These are phyloP conservation scores for Nakazawaea populi DNA, from an alignment of 805 yeast genomes.

Conservation along the genomic window DNA sequence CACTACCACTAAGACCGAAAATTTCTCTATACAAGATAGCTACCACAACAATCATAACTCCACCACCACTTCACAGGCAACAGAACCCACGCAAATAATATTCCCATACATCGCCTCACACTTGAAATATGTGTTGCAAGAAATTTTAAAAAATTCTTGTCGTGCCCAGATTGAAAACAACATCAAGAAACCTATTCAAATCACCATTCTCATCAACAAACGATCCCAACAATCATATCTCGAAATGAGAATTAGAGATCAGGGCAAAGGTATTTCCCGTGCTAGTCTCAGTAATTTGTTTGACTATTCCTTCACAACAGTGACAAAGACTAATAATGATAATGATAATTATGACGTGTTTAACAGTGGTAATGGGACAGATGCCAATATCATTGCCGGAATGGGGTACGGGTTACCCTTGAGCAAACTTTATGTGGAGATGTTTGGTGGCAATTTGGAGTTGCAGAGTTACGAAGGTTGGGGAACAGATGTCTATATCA, in stretches of 20 bases:
- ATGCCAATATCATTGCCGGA: conserved; percentile 66
- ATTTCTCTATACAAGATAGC: conserved; percentile 19
- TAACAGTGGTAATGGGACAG: conserved; percentile 56
- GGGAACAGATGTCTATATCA: conserved; percentile 75
- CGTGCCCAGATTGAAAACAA: conserved; percentile 80
- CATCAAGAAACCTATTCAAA: conserved; percentile 37
- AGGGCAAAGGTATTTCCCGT: conserved; percentile 84
- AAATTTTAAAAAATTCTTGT: conserved; percentile 79
- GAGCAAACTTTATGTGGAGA: conserved; percentile 66
- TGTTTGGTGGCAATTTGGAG: conserved; percentile 65
- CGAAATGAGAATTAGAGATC: conserved; percentile 75
- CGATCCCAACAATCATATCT: conserved; percentile 19
- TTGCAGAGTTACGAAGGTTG: conserved; percentile 68
- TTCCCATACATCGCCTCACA: conserved; percentile 87
- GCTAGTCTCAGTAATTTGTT: conserved; percentile 61
- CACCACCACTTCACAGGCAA: not conserved
- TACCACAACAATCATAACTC: too few species aligned
- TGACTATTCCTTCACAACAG: conserved; percentile 84
- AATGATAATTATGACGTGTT: conserved; percentile 56
- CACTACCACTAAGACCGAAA: conserved; percentile 26
- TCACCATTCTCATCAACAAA: conserved; percentile 36
- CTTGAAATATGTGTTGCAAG: conserved; percentile 82
- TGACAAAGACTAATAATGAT: conserved; percentile 39
- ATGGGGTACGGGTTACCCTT: conserved; percentile 95
- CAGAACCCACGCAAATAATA: conserved; percentile 33